Base-by-base conservation (phyloP, 2,329 filamentous ascomycete genomes). In the Tothia fuscella region DNA sequence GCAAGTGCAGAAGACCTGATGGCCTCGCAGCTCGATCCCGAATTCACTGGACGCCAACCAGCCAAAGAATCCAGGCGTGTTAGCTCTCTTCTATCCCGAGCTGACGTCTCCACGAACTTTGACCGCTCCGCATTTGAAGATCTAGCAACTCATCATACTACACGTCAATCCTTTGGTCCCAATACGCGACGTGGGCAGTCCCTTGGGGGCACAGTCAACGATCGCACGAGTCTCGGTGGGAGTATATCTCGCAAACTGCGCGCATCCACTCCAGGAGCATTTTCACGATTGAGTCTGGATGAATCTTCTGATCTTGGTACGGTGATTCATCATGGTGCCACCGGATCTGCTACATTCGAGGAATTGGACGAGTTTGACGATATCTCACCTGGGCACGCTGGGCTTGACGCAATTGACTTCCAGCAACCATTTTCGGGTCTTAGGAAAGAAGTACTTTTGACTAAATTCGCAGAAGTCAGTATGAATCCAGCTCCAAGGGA, bases 61-160 rank as follows among this genome's bases (percentile, higher is more conserved):
- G 61, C 61, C n/a, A 72, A 71, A 48, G 71, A 75, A 32, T 76
- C 74, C n/a, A 77, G 91, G 32, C 76, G 91, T 38, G 82, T 96
- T 20, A 98, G 91, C 64, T 96, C 89, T 13, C 74, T 94, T 62
- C 69, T 95, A 41, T 88, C 88, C 13, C 74, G 89, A 52, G 82
- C 84, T 24, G 89, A 95, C 56, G 66, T 95, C 16, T 89, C 85
- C 0, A 80, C 84, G 7, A 91, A 81, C 13, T 83, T 89, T 49
- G 87, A 93, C 50, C 74, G 83, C 52, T 71, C 79, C 1, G 73
- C 79, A n/a, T 93, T 93, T 55, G 73, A 78, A 21, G 87, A 94
- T 37, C 74, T 79, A 46, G 71, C 74, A 62, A 50, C 66, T 60
- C 59, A 57, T 39, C 59, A 57, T 41, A 20, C 13, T 19, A 12